Evolutionary conservation across 2,329 filamentous ascomycete genomes (phyloP).

Genomic region (Verticillium nubilum): DNA sequence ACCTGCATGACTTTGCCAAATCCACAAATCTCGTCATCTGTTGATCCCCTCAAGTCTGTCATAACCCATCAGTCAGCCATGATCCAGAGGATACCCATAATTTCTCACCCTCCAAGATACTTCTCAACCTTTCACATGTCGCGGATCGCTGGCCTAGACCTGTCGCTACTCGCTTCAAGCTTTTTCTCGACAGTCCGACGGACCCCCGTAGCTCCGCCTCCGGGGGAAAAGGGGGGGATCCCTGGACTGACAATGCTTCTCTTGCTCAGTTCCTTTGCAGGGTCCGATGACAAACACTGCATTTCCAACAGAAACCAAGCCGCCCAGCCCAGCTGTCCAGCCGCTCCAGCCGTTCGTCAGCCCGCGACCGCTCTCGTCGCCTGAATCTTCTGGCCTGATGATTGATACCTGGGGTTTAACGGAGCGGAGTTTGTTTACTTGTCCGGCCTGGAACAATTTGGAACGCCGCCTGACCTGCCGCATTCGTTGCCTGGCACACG

Average conservation of each 20-base stretch:
- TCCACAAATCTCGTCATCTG: neutral
- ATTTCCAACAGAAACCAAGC: neutral
- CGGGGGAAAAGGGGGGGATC: neutral
- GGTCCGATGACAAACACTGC: neutral
- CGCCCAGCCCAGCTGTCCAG: neutral
- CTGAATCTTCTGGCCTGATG: neutral
- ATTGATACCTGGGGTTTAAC: neutral
- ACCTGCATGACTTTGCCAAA: too few relatives aligned
- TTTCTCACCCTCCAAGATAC: neutral
- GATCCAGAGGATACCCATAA: neutral
- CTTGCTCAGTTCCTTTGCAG: neutral
- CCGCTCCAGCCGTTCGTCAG: neutral
- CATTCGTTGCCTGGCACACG: neutral
- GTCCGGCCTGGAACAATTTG: neutral
- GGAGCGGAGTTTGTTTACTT: neutral
- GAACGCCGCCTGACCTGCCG: neutral
- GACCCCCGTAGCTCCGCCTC: neutral
- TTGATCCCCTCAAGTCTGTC: neutral
- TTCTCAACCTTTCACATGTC: neutral
- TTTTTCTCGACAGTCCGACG: neutral
- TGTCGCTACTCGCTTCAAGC: neutral
- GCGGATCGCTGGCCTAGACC: neutral
- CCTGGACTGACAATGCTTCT: neutral
- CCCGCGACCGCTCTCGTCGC: neutral
- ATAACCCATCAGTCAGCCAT: neutral